Base-by-base conservation (phyloP, 306 rosid species). In the Trifolium dubium region DNA sequence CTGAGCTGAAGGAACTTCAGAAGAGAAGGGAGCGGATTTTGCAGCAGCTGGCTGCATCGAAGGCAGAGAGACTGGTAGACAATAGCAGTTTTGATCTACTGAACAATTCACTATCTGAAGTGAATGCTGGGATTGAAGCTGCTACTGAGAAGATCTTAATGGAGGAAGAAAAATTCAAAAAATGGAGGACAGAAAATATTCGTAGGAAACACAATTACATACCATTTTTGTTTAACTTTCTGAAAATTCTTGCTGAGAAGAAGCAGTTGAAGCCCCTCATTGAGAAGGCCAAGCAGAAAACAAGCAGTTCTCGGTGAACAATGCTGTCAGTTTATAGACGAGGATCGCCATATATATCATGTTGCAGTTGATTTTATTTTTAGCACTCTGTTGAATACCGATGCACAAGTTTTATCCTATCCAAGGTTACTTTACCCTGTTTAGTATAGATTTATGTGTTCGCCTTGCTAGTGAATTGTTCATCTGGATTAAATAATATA, bases 261-360 rank as follows among this genome's bases (percentile, higher is more conserved):
- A 95, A 95, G 90, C 99, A 95, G 82, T 74, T 95, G 87, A 95
- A 88, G 88, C 97, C 99, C 40, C 99, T 94, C 40, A 94, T 92
- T 59, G 98, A 92, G 92, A 89, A 94, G 86, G 99, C 99, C 43
- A 94, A 89, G 88, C 92, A 91, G 85, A 91, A 92, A 74, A 81
- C 87, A 50, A 83, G 85, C 79, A 89, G 89, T 77, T 64, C 90
- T 29, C 78, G 84, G 61, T 91, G 89, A 94, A 79, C 69, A 67
- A 60, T 71, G 77, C 55, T 23, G 30, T 47, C 49, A 14, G 46
- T 78, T 79, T 46, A 23, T 23, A 55, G 62, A 55, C 6, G 3
- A 55, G n/a, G 13, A 31, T 75, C 51, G 1, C 34, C 46, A 15
- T 14, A 72, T 72, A 63, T 76, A 68, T 67, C 76, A 83, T 64